A percentile compares a stretch with the other conserved stretches of the same genome.
Evolutionary conservation across 345 rosid genomes (phyloP).

Genomic region (Rubroshorea leprosula): DNA sequence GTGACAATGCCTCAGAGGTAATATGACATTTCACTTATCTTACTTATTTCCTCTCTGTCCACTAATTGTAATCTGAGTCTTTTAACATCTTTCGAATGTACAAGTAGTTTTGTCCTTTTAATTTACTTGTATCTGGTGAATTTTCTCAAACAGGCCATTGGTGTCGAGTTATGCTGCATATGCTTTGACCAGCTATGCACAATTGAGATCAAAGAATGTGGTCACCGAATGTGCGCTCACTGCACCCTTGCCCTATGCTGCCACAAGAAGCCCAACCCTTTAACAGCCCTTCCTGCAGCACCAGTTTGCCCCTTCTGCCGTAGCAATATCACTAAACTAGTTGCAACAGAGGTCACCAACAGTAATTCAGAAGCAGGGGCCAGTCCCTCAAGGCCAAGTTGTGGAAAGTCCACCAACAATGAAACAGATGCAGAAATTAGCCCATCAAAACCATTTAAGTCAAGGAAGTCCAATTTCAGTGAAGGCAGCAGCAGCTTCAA

Average conservation of each 20-base stretch:
- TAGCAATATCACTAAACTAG: slow-evolving; percentile 20
- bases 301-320: slow-evolving; percentile 31
- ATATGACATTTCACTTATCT: not conserved
- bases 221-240: slow-evolving; percentile 28
- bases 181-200: slow-evolving; percentile 31
- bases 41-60: not conserved
- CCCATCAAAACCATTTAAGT: slow-evolving; percentile 36
- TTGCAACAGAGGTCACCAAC: slow-evolving; percentile 13
- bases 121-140: slow-evolving; percentile 2
- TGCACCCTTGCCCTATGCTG: slow-evolving; percentile 31
- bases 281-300: slow-evolving; percentile 12
- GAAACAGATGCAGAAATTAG: slow-evolving; percentile 20
- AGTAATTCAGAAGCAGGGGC: slow-evolving; percentile 17
- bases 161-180: slow-evolving; percentile 28
- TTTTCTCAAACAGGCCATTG: slow-evolving; percentile 18
- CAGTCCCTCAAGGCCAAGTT: slow-evolving; percentile 18
- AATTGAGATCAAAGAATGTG: slow-evolving; percentile 28
- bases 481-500: slow-evolving; percentile 57
- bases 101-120: not conserved
- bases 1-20: slow-evolving; percentile 36
- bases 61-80: not conserved
- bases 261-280: slow-evolving; percentile 27
- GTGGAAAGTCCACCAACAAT: slow-evolving; percentile 12
- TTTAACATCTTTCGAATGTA: not conserved
- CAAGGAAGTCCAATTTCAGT: slow-evolving; percentile 33